Base-by-base conservation (phyloP, 1,284 basidiomycete genomes). In the Puccinia polysora region DNA sequence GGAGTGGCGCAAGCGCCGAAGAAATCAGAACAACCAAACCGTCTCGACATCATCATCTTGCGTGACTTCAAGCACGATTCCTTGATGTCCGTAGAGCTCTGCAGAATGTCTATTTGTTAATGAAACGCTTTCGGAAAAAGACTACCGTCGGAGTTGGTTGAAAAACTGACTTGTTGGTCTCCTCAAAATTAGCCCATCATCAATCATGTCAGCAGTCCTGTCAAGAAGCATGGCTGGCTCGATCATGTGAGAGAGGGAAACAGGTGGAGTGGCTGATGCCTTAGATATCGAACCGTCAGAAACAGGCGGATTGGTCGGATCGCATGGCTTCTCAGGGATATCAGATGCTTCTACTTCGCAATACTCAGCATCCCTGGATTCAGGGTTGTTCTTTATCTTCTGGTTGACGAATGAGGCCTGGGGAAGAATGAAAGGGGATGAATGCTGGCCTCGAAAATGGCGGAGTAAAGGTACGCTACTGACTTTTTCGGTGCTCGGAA, bases 1-100 rank as follows among this genome's bases (percentile, higher is more conserved):
- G n/a, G n/a, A n/a, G n/a, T n/a, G n/a, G n/a, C n/a, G n/a, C n/a
- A n/a, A n/a, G n/a, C n/a, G n/a, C n/a, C n/a, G n/a, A n/a, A n/a
- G n/a, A n/a, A n/a, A n/a, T 75, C 59, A 78, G 59, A 78, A 77
- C 20, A 78, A 30, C 77, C 77, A 78, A 28, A 78, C 58, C 1
- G 77, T 78, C 67, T 78, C 77, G 32, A 78, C 43, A 43, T 74
- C 69, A 30, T 75, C 64, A 47, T 72, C 64, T 59, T 70, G 58
- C 23, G 77, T 78, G 10, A 77, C 74, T 55, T 78, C 77, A 20
- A 77, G 34, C 6, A 76, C 75, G 38, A 77, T 67, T 14, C 75
- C 74, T 25, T 74, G 74, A 62, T 74, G 76, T 23, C 77, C 77
- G 34, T 75, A 55, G 6, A 78, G 74, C 77, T 78, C 69, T 32